Evolutionary conservation across 192 early-diverging fungal genomes (phyloP).

Genomic region (Gaertneriomyces sp.): DNA sequence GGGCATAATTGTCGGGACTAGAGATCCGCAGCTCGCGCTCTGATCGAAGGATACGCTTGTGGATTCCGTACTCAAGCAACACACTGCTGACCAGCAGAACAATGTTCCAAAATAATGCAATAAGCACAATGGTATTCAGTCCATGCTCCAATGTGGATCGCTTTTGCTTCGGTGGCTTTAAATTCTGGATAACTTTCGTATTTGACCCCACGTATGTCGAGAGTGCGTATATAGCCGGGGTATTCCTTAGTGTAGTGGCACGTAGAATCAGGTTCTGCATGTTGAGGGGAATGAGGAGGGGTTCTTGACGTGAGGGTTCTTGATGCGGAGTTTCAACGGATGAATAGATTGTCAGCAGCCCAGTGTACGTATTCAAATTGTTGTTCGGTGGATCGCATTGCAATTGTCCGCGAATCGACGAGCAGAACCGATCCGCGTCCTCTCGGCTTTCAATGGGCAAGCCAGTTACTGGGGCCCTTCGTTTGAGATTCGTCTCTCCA

Average conservation of each 20-base stretch:
- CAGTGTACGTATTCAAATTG: slow-evolving; percentile 45
- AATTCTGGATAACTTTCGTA: slow-evolving; percentile 55
- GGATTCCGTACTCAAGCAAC: slow-evolving; percentile 32
- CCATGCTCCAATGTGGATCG: slow-evolving; percentile 69
- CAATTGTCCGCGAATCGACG: slow-evolving; percentile 29
- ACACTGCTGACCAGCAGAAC: slow-evolving; percentile 35
- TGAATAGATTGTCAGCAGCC: slow-evolving; percentile 28
- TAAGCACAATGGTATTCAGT: slow-evolving; percentile 72
- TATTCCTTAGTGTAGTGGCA: slow-evolving; percentile 64
- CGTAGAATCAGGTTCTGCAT: slow-evolving; percentile 77
- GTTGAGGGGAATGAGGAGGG: slow-evolving; percentile 28
- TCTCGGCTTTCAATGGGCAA: background rate
- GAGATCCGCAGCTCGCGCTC: slow-evolving; percentile 16
- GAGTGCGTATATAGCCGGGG: slow-evolving; percentile 40
- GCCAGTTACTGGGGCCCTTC: slow-evolving; percentile 36
- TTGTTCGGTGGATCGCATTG: slow-evolving; percentile 57
- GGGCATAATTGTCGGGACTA: slow-evolving; percentile 22
- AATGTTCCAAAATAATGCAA: slow-evolving; percentile 46
- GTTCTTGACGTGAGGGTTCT: background rate
- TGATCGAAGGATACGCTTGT: slow-evolving; percentile 17
- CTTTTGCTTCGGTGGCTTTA: slow-evolving; percentile 55
- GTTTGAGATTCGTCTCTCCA: slow-evolving; percentile 61
- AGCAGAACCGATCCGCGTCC: no score
- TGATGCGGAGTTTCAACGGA: slow-evolving; percentile 12
- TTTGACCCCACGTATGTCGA: slow-evolving; percentile 57